Conservation (phyloP, 306 rosid species). For the Trifolium dubium region DNA sequence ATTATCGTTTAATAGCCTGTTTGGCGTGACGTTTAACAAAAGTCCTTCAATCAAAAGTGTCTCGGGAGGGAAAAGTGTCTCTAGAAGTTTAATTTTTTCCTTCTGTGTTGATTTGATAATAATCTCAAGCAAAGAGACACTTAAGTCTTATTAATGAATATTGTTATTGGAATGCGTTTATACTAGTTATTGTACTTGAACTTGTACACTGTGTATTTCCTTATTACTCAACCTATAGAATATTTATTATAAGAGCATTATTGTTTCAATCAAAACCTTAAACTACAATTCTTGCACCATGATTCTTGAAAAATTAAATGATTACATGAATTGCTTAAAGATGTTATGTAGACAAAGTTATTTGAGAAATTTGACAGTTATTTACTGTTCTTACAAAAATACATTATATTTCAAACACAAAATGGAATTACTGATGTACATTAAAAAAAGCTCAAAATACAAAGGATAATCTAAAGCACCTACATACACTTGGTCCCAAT, state of each 20-base stretch:
- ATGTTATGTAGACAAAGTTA: not conserved
- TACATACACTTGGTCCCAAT: slow-evolving; percentile 24
- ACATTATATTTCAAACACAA: slow-evolving; percentile 20
- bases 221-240: not conserved
- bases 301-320: not conserved
- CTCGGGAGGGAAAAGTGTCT: not conserved
- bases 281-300: not conserved
- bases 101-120: not conserved
- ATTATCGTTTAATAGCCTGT: not conserved
- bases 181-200: slow-evolving; percentile 15
- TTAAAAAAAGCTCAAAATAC: slow-evolving; percentile 24
- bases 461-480: slow-evolving; percentile 29
- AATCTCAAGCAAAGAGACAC: not conserved
- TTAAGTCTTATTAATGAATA: not conserved
- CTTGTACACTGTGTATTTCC: not conserved
- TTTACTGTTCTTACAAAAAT: not conserved
- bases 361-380: not conserved
- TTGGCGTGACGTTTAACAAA: not conserved
- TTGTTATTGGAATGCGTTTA: not conserved
- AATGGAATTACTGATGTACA: slow-evolving; percentile 30
- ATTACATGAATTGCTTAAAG: not conserved
- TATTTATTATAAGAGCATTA: not conserved
- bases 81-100: not conserved
- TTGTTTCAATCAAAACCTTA: not conserved
- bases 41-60: not conserved